Conservation (phyloP, 768 basidiomycete species). For the Epithele typhae region DNA sequence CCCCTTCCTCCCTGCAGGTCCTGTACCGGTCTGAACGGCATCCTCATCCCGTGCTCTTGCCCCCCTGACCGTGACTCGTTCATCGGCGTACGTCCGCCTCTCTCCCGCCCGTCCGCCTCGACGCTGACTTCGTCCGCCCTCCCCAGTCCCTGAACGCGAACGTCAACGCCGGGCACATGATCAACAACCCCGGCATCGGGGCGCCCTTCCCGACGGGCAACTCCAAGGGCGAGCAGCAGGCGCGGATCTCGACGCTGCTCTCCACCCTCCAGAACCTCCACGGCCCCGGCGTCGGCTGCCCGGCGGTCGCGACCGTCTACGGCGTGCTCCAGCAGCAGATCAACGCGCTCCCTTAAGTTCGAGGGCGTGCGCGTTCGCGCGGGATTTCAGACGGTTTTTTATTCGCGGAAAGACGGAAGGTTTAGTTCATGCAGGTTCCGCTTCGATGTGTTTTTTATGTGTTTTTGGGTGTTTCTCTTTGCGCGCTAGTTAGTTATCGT, state of each 20-base stretch:
- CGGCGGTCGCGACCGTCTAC: constrained; percentile 48
- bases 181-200: constrained; percentile 57
- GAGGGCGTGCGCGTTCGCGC: too few species aligned
- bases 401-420: too few species aligned
- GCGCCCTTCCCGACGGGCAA: constrained; percentile 63
- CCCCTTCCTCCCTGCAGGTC: constrained; percentile 13
- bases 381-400: too few species aligned
- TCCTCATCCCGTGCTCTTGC: constrained; percentile 34
- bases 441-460: too few species aligned
- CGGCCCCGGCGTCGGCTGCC: constrained; percentile 66
- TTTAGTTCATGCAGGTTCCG: too few species aligned
- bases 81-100: constrained; percentile 3
- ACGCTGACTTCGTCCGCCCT: background rate
- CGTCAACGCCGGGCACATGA: constrained; percentile 54
- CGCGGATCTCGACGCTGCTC: constrained; percentile 54
- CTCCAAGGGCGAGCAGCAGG: constrained; percentile 45
- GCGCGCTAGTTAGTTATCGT: constrained; percentile 11
- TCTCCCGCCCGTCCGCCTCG: background rate
- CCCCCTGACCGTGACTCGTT: constrained; percentile 26
- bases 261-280: constrained; percentile 72
- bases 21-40: constrained; percentile 29
- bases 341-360: constrained; percentile 10
- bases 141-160: constrained; percentile 32
- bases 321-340: constrained; percentile 14
- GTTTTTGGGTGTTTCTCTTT: too few species aligned